Evolutionary conservation across 164 flowering plant genomes (phyloP).

Genomic region (Tetrastigma voinierianum): DNA sequence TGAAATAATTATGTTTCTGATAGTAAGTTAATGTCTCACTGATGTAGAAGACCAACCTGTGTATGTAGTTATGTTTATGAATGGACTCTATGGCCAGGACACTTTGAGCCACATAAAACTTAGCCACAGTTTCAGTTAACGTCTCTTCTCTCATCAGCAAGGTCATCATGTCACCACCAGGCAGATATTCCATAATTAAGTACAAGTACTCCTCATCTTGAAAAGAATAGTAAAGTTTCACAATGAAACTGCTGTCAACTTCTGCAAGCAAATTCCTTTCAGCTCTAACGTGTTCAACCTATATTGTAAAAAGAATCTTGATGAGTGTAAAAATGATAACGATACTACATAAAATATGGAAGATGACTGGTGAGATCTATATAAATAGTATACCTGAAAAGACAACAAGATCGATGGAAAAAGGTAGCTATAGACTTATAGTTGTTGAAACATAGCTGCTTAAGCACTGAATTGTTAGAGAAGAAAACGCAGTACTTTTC

Average conservation of each 20-base stretch:
- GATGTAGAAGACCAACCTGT: conserved; percentile 58
- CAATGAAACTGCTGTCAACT: conserved; percentile 90
- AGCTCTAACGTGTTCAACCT: conserved; percentile 98
- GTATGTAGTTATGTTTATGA: conserved; percentile 92
- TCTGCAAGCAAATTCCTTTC: conserved; percentile 98
- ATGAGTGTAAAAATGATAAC: not conserved
- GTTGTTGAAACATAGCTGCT: not conserved
- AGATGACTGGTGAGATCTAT: not conserved
- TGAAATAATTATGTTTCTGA: not conserved
- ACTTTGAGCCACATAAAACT: conserved; percentile 93
- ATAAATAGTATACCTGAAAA: not conserved
- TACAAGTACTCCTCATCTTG: conserved; percentile 93
- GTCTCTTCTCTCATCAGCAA: conserved; percentile 95
- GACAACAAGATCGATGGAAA: not conserved
- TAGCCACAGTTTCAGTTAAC: conserved; percentile 86
- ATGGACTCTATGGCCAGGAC: conserved; percentile 93
- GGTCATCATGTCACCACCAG: conserved; percentile 99
- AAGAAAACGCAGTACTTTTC: no score
- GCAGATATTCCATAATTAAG: conserved; percentile 94
- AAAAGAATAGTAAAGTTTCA: conserved; percentile 91
- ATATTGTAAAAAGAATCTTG: conserved; percentile 2
- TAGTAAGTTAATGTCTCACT: not conserved
- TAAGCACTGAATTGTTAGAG: no score
- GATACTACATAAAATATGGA: conserved; percentile 5
- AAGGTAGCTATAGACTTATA: not conserved